phyloP scores from a whole-genome alignment of 352 stramenopile species.

The Aphanomyces cochlioides region DNA sequence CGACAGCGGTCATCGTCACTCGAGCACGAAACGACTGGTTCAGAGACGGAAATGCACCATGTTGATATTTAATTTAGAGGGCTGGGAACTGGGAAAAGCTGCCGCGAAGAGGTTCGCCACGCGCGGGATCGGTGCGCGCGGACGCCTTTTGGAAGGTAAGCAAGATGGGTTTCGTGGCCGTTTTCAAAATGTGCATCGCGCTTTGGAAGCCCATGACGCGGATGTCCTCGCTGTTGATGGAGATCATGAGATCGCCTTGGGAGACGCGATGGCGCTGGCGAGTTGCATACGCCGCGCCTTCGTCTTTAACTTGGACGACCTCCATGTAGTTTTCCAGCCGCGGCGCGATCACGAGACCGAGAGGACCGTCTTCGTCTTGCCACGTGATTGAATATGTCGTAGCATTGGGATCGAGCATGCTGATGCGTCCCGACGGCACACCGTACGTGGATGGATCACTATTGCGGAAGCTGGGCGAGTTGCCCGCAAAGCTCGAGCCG shows the following conservation, averaged over 20 bases:
- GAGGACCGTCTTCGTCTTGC: constrained; percentile 80
- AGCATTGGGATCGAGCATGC: constrained; percentile 43
- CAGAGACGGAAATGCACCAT: too few relatives aligned
- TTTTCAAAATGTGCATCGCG: constrained; percentile 84
- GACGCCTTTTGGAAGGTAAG: constrained; percentile 42
- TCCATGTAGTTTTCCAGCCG: constrained; percentile 79
- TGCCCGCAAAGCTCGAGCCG: neutral
- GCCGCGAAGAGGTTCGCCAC: constrained; percentile 40
- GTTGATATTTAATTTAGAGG: too few relatives aligned
- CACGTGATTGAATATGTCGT: constrained; percentile 88
- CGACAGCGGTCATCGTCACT: neutral
- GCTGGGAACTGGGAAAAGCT: constrained; percentile 41
- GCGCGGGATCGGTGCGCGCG: neutral
- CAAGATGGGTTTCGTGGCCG: constrained; percentile 77
- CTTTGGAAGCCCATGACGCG: constrained; percentile 85
- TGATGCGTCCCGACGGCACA: constrained; percentile 33
- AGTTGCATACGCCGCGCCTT: constrained; percentile 49
- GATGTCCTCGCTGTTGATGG: constrained; percentile 90
- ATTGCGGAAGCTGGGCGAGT: constrained; percentile 1
- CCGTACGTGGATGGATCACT: neutral
- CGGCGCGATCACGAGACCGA: constrained; percentile 79
- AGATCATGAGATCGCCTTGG: constrained; percentile 75
- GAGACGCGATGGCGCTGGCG: constrained; percentile 72
- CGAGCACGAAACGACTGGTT: too few relatives aligned
- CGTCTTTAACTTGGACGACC: constrained; percentile 86